Evolutionary conservation across 108 stramenopile genomes (phyloP).

Genomic region (Nannochloropsis gaditana): DNA sequence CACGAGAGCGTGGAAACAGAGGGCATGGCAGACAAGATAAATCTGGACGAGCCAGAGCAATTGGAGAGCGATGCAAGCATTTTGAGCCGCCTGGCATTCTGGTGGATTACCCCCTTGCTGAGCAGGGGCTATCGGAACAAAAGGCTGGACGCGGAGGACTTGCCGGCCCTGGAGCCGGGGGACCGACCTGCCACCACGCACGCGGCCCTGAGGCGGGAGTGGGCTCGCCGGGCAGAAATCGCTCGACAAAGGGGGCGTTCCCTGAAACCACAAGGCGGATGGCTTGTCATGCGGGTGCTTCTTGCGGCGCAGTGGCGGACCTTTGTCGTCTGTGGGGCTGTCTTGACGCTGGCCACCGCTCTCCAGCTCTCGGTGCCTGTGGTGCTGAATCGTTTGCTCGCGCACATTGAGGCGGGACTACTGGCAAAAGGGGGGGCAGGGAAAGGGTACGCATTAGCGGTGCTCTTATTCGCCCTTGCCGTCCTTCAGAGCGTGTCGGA

Average conservation of each 20-base stretch:
- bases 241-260: neutral
- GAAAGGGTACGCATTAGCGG: neutral
- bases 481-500: slow-evolving; percentile 13
- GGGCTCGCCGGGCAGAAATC: neutral
- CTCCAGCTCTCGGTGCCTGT: neutral
- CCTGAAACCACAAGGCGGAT: neutral
- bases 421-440: neutral
- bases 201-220: neutral
- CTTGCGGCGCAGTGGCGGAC: neutral
- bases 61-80: neutral
- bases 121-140: neutral
- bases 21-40: neutral
- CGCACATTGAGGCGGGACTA: slow-evolving; percentile 6
- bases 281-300: neutral
- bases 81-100: neutral
- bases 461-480: neutral
- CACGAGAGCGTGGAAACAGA: neutral
- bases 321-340: neutral
- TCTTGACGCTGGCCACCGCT: neutral
- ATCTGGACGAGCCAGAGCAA: neutral
- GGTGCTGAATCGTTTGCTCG: neutral
- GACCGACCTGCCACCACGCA: neutral
- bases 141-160: neutral
- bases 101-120: slow-evolving; percentile 13
- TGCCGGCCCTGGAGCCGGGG: neutral